A percentile compares a stretch with the other conserved stretches of the same genome.
Evolutionary conservation across 75 land plant genomes (phyloP).

Genomic region (Gnetum montanum): DNA sequence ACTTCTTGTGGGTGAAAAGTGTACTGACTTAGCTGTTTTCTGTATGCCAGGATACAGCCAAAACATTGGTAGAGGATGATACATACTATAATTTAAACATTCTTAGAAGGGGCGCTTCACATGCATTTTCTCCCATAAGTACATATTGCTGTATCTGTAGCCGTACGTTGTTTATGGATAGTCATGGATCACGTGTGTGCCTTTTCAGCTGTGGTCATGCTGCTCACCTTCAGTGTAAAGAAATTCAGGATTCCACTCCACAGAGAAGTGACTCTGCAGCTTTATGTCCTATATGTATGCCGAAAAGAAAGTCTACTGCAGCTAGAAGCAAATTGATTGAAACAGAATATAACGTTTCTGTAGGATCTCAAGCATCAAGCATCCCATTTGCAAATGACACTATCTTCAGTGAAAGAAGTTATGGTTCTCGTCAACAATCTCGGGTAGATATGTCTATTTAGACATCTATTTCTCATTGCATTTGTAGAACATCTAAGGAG

Average conservation of each 20-base stretch:
- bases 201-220: slow-evolving; percentile 83
- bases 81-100: slow-evolving; percentile 67
- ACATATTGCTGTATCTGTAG: slow-evolving; percentile 68
- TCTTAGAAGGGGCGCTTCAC: slow-evolving; percentile 69
- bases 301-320: slow-evolving; percentile 36
- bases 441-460: slow-evolving; percentile 21
- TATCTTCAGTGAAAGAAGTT: slow-evolving; percentile 26
- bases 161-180: slow-evolving; percentile 25
- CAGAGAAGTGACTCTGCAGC: slow-evolving; percentile 5
- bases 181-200: slow-evolving; percentile 27
- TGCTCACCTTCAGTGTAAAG: slow-evolving; percentile 68
- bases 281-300: slow-evolving; percentile 63
- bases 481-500: neutral
- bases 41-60: slow-evolving; percentile 71
- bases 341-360: slow-evolving; percentile 15
- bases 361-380: slow-evolving; percentile 9
- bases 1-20: neutral
- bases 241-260: slow-evolving; percentile 23
- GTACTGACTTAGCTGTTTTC: neutral
- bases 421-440: slow-evolving; percentile 40
- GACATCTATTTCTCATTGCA: neutral
- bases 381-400: slow-evolving; percentile 19
- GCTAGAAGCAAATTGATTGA: slow-evolving; percentile 22
- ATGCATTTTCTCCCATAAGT: slow-evolving; percentile 63
- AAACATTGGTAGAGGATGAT: slow-evolving; percentile 87